phyloP scores from a whole-genome alignment of 306 rosid species.

The Pterocarpus macrocarpus region DNA sequence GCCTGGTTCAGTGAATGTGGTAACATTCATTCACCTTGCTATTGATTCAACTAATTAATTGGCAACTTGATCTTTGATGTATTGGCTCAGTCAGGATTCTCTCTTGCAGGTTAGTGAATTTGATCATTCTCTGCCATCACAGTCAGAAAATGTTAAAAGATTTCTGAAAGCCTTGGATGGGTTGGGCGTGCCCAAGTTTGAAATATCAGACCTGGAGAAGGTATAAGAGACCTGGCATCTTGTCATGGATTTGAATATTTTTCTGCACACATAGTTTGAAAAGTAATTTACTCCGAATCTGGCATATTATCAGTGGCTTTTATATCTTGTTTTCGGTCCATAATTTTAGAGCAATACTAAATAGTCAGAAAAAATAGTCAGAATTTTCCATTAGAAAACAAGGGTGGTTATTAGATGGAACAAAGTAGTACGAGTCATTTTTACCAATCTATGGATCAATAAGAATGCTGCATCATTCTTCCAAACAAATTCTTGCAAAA shows the following conservation, averaged over 20 bases:
- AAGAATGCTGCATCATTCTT: not conserved
- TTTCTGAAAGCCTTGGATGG: slow-evolving; percentile 64
- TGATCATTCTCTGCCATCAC: slow-evolving; percentile 51
- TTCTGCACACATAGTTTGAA: not conserved
- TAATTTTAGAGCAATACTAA: not conserved
- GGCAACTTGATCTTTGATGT: slow-evolving; percentile 37
- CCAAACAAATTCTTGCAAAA: not conserved
- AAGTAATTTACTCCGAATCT: not conserved
- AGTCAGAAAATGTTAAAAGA: slow-evolving; percentile 63
- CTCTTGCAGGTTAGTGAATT: slow-evolving; percentile 59
- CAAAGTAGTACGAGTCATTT: not conserved
- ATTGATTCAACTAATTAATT: slow-evolving; percentile 27
- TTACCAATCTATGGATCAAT: not conserved
- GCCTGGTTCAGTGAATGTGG: slow-evolving; percentile 71
- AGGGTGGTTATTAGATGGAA: not conserved
- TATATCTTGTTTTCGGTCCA: not conserved
- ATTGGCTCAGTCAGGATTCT: slow-evolving; percentile 38
- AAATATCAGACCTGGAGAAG: slow-evolving; percentile 70
- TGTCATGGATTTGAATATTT: slow-evolving; percentile 9
- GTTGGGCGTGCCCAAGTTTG: slow-evolving; percentile 60
- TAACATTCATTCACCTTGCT: slow-evolving; percentile 39
- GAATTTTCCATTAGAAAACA: not conserved
- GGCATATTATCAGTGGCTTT: not conserved
- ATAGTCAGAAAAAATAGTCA: not conserved
- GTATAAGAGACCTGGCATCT: slow-evolving; percentile 45